Evolutionary conservation across 140 eudicot genomes (phyloP).

Genomic region (Ambrosia hybrid): DNA sequence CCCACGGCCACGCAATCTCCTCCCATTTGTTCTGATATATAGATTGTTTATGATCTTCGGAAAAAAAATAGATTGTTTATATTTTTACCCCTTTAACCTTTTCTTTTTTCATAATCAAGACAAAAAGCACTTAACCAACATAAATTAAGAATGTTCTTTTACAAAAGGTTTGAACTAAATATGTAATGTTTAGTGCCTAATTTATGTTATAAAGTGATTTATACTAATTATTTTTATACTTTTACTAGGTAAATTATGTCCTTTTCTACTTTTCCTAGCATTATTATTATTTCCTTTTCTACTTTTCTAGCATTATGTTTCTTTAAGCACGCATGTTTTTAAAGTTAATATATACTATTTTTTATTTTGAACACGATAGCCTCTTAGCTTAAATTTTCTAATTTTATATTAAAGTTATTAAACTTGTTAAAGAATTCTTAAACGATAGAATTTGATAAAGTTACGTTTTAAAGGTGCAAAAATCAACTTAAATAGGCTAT

Average conservation of each 20-base stretch:
- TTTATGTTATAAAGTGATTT: background rate
- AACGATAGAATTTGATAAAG: background rate
- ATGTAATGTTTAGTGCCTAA: background rate
- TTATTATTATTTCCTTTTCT: background rate
- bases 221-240: too few relatives aligned
- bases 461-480: background rate
- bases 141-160: too few relatives aligned
- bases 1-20: slow-evolving; percentile 39
- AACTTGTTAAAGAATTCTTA: background rate
- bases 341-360: too few relatives aligned
- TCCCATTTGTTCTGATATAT: background rate
- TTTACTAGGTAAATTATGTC: background rate
- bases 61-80: background rate
- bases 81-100: slow-evolving; percentile 4
- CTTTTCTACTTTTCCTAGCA: background rate
- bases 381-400: background rate
- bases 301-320: background rate
- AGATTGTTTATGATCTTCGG: background rate
- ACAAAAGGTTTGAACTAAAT: background rate
- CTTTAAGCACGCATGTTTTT: too few relatives aligned
- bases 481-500: too few relatives aligned
- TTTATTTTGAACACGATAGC: too few relatives aligned
- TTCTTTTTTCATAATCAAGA: background rate
- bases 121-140: background rate
- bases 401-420: background rate